phyloP scores from a whole-genome alignment of 805 yeast species.

The Peterozyma xylosa region DNA sequence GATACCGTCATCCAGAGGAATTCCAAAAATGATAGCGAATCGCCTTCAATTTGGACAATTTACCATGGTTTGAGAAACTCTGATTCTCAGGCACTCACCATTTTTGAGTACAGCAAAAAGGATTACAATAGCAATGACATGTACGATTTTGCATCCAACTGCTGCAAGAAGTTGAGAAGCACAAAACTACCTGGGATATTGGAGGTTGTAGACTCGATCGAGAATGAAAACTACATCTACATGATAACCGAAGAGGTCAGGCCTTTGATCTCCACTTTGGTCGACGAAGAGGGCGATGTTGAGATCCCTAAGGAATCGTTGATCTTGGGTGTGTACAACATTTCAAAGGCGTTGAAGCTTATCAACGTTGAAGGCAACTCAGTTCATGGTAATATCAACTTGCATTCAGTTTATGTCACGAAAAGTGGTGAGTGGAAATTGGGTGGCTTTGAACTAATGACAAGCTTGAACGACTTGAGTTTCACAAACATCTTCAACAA shows the following conservation, averaged over 20 bases:
- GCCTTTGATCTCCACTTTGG: conserved; percentile 38
- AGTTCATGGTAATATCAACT: conserved; percentile 56
- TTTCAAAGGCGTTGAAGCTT: conserved; percentile 47
- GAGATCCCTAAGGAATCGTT: conserved; percentile 24
- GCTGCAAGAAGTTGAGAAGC: conserved; percentile 39
- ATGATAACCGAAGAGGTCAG: conserved; percentile 61
- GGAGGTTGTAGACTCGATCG: conserved; percentile 53
- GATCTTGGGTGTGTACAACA: conserved; percentile 47
- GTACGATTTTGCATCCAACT: conserved; percentile 33
- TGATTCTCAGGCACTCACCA: conserved; percentile 44
- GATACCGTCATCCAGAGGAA: conserved; percentile 16
- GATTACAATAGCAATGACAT: conserved; percentile 24
- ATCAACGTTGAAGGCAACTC: conserved; percentile 51
- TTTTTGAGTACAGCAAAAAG: conserved; percentile 55
- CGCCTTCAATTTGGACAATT: conserved; percentile 50
- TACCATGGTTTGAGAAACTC: conserved; percentile 51
- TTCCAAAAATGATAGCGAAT: conserved; percentile 17
- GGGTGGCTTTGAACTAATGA: conserved; percentile 70
- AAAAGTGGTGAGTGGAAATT: conserved; percentile 76
- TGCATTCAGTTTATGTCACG: conserved; percentile 55
- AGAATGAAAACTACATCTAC: conserved; percentile 47
- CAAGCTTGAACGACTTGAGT: conserved; percentile 41
- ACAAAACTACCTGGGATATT: conserved; percentile 67
- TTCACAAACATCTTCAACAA: conserved; percentile 24
- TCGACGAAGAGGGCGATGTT: conserved; percentile 13